Evolutionary conservation across 1,284 basidiomycete genomes (phyloP).

Genomic region (Fomitopsis palustris): DNA sequence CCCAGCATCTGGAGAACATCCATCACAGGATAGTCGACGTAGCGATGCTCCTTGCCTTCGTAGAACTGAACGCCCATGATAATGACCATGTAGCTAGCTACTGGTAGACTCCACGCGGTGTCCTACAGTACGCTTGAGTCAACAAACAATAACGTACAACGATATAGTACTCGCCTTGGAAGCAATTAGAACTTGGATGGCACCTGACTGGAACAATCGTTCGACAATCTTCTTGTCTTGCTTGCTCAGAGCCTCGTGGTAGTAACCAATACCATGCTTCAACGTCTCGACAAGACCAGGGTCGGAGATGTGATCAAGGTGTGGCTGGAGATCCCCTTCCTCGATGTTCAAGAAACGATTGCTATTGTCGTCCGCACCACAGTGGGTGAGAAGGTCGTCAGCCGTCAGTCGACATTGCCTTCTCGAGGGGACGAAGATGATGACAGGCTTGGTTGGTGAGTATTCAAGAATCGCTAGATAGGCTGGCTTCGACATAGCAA

Average conservation of each 20-base stretch:
- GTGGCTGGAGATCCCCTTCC: constrained; percentile 78
- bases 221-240: constrained; percentile 94
- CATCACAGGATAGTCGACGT: constrained; percentile 96
- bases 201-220: constrained; percentile 90
- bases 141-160: not conserved
- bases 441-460: constrained; percentile 82
- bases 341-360: constrained; percentile 92
- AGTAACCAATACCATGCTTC: constrained; percentile 91
- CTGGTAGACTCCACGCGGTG: constrained; percentile 92
- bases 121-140: constrained; percentile 48
- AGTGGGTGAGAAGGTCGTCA: constrained; percentile 89
- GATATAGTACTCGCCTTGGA: constrained; percentile 62
- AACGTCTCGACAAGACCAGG: constrained; percentile 77
- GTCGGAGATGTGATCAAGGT: constrained; percentile 85
- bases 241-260: constrained; percentile 90
- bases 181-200: constrained; percentile 92
- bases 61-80: constrained; percentile 98
- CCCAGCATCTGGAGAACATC: constrained; percentile 99
- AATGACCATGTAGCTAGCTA: constrained; percentile 95
- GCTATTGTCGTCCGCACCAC: constrained; percentile 82
- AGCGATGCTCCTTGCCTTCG: constrained; percentile 95
- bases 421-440: constrained; percentile 91
- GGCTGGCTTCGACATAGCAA: constrained; percentile 98
- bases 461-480: constrained; percentile 94
- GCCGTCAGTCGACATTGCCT: constrained; percentile 94